Evolutionary conservation across 495 filamentous ascomycete species (phyloP).

Genomic region (Hamigera avellanea): DNA sequence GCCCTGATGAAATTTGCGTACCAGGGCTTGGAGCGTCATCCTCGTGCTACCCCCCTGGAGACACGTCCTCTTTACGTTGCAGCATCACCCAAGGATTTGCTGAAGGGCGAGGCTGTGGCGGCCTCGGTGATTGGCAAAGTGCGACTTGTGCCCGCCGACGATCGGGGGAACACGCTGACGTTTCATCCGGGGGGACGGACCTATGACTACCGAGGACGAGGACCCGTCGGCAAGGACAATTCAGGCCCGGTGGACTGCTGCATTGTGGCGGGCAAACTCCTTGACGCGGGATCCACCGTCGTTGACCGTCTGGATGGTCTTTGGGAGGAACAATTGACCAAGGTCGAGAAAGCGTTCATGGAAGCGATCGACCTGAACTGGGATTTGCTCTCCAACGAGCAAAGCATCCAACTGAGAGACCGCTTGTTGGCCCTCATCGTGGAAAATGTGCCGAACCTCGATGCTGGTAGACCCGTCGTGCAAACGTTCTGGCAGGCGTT

Average conservation of each 20-base stretch:
- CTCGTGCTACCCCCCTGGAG: constrained; percentile 7
- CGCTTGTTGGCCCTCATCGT: constrained; percentile 8
- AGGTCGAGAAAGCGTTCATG: constrained; percentile 20
- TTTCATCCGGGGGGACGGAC: constrained; percentile 9
- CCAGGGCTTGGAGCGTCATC: constrained; percentile 17
- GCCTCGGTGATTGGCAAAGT: constrained; percentile 8
- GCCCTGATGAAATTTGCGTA: constrained; percentile 19
- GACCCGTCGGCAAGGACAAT: constrained; percentile 11
- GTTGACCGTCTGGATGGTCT: constrained; percentile 15
- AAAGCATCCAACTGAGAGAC: constrained; percentile 12
- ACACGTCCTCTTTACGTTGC: constrained; percentile 9
- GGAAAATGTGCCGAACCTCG: not conserved
- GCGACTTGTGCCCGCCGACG: constrained; percentile 4
- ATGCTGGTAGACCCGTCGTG: constrained; percentile 1
- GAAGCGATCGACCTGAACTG: constrained; percentile 22
- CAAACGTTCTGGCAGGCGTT: not conserved
- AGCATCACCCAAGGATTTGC: constrained; percentile 5
- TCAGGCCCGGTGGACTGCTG: constrained; percentile 21
- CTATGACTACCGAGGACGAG: constrained; percentile 19
- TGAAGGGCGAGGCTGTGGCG: constrained; percentile 7
- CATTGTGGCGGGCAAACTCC: constrained; percentile 23
- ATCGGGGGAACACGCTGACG: not conserved
- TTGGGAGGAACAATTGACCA: constrained; percentile 6
- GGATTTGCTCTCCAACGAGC: constrained; percentile 12
- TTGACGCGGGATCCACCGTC: constrained; percentile 26